A percentile compares a stretch with the other conserved stretches of the same genome.
phyloP scores from a whole-genome alignment of 2,329 filamentous ascomycete species.

The Cadophora luteo-olivacea region DNA sequence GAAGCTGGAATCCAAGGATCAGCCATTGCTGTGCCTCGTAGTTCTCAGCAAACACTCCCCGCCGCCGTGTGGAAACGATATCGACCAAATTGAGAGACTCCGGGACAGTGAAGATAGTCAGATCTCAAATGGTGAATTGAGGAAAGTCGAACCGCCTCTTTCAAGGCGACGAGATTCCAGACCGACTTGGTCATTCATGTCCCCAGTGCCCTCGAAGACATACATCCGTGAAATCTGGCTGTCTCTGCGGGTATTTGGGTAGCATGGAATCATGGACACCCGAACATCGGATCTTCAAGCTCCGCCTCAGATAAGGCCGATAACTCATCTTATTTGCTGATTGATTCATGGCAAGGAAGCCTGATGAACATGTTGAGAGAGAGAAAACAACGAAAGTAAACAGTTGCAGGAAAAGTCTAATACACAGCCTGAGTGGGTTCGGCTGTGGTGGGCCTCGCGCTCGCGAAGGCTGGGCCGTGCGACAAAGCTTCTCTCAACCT shows the following conservation, averaged over 20 bases:
- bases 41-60: too few species aligned
- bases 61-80: too few species aligned
- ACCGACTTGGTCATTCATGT: background rate
- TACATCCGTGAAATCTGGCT: background rate
- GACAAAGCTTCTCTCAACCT: slow-evolving; percentile 5
- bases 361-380: background rate
- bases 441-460: background rate
- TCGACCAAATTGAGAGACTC: too few species aligned
- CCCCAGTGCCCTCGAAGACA: background rate
- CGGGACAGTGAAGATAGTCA: too few species aligned
- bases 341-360: background rate
- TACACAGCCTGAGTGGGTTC: background rate
- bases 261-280: background rate
- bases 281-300: background rate
- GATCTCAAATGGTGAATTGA: too few species aligned
- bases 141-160: too few species aligned
- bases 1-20: background rate
- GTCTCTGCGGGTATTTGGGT: background rate
- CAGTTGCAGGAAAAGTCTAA: background rate
- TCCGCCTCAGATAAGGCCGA: background rate
- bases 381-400: background rate
- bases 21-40: background rate
- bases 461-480: background rate
- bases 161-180: too few species aligned
- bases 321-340: too few species aligned